phyloP scores from a whole-genome alignment of 768 basidiomycete genomes.

The Hortiboletus flavorubellus region DNA sequence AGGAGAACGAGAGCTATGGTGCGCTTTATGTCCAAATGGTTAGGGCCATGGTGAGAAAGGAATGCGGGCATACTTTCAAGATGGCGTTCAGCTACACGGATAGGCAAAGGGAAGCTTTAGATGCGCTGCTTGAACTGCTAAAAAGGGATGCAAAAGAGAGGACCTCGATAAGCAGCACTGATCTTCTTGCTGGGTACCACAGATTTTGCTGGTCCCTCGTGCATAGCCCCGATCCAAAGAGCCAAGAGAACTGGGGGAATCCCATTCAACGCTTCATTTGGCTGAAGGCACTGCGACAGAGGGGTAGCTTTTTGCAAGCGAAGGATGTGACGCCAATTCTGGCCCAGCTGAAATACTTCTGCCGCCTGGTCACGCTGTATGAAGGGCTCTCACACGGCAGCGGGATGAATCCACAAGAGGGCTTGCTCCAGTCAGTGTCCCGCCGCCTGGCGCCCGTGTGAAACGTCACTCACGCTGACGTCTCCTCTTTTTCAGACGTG shows the following conservation, averaged over 20 bases:
- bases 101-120: background rate
- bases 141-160: background rate
- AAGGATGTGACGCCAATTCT: background rate
- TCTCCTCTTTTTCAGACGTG: background rate
- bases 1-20: background rate
- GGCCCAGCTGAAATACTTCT: background rate
- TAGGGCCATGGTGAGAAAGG: background rate
- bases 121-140: background rate
- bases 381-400: background rate
- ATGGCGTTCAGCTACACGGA: background rate
- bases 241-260: background rate
- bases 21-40: background rate
- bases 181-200: background rate
- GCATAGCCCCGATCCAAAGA: background rate
- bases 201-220: conserved; percentile 1
- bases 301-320: background rate
- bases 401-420: background rate
- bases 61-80: background rate
- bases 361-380: background rate
- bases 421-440: background rate
- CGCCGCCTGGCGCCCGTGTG: too few relatives aligned
- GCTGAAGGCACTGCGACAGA: background rate
- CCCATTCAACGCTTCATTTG: background rate
- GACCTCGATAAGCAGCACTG: background rate
- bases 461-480: background rate